Evolutionary conservation across 192 early-diverging fungal genomes (phyloP), one percentile per base, ranked within the genome.

Genomic region (Coemansia sp.): DNA sequence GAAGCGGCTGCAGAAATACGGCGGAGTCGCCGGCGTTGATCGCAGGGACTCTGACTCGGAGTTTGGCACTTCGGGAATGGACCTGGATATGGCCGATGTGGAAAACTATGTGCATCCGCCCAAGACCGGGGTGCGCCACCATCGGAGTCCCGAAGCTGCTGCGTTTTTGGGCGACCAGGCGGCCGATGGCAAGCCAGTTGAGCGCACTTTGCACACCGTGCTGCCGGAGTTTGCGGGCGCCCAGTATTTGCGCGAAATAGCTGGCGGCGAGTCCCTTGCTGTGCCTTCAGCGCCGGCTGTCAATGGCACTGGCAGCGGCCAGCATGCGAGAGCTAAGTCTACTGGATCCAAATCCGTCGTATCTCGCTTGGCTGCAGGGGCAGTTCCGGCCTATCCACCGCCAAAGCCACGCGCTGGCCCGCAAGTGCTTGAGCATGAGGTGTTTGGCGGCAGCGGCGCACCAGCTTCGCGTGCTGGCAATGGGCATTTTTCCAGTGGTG

Each of bases 41-140:
- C 60, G 62, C 21, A 56, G 72, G 18, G 77, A 80, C 61, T 81
- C 79, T 15, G 77, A 74, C 43, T 80, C 77, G 4, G 72, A 78
- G 59, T 65, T 69, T 32, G 53, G 62, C 42, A 24, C 39, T 3
- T 44, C 72, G 21, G 39, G 52, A 14, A 52, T 80, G 66, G 68
- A 50, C 5, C 29, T 75, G 50, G 75, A 77, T 42, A 68, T 80
- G 70, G 72, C 58, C 0, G 76, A 74, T 50, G 74, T 75, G 2
- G 81, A 79, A 4, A 76, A 80, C 44, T 80, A 74, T 36, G 76
- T 76, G 59, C 72, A 76, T 34, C 72, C 78, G 43, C 65, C 60
- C 11, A 43, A 61, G 56, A 3, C 46, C 14, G 7, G 46, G 4
- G 24, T 29, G 46, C 46, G 24, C 8, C 46, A 29, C 29, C 46